These are phyloP conservation scores for Crucihimalaya himalaica DNA, from an alignment of 345 rosid genomes.

Conservation along the genomic window DNA sequence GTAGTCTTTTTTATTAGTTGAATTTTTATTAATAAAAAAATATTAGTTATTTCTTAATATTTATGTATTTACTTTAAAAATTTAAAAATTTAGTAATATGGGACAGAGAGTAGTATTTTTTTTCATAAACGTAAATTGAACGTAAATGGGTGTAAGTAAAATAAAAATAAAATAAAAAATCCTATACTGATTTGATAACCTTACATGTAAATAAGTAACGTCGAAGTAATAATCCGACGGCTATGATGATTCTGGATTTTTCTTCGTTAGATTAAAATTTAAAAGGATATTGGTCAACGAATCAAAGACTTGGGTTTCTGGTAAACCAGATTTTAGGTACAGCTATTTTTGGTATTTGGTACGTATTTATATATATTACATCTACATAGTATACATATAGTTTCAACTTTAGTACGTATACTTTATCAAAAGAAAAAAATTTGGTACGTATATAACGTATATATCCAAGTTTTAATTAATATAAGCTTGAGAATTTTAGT, in stretches of 20 bases:
- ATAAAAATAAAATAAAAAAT: background rate
- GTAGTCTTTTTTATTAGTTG: no score
- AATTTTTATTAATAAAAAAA: no score
- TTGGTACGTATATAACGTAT: conserved; percentile 9
- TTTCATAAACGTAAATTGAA: background rate
- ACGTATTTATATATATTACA: background rate
- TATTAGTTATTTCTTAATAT: no score
- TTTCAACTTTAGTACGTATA: conserved; percentile 10
- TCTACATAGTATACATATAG: background rate
- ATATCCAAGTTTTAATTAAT: background rate
- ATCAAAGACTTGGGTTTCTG: conserved; percentile 18
- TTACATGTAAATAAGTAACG: background rate
- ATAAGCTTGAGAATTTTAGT: background rate
- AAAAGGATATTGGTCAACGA: conserved; percentile 12
- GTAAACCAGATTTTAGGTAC: conserved; percentile 23
- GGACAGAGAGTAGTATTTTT: no score
- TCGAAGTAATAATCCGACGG: background rate
- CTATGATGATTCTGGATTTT: background rate
- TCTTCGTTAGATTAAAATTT: conserved; percentile 4
- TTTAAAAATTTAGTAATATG: no score
- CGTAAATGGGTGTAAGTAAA: background rate
- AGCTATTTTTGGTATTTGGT: conserved; percentile 21
- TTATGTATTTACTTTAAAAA: no score
- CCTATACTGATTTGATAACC: background rate
- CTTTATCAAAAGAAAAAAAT: background rate